These are phyloP conservation scores for Phlebiopsis gigantea DNA, from an alignment of 768 basidiomycete genomes.

Conservation along the genomic window DNA sequence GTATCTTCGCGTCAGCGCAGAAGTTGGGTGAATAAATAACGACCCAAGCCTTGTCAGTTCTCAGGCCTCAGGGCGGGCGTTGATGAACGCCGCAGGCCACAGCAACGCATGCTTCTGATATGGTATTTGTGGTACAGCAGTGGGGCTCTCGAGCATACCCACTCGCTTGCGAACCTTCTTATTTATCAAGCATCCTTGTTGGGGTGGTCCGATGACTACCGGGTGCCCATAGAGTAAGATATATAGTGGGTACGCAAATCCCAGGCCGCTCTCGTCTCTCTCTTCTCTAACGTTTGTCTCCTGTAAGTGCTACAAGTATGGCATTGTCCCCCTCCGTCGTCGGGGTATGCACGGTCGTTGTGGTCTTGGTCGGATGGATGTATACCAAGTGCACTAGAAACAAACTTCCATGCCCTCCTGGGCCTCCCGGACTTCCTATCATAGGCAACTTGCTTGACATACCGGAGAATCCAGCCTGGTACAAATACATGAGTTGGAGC, in stretches of 20 bases:
- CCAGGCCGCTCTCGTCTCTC: no score
- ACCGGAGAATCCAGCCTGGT: background rate
- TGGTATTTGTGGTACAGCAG: background rate
- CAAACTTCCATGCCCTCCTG: constrained; percentile 13
- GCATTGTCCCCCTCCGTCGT: background rate
- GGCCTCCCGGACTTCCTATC: constrained; percentile 10
- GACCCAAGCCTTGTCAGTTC: background rate
- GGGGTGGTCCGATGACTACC: background rate
- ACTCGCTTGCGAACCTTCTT: no score
- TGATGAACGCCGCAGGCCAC: background rate
- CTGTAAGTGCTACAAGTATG: no score
- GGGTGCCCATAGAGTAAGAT: background rate
- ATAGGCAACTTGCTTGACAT: constrained; percentile 1
- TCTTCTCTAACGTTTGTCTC: no score
- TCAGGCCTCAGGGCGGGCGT: background rate
- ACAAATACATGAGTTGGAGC: background rate
- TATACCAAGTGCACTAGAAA: background rate
- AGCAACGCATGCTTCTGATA: background rate
- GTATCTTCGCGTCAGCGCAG: background rate
- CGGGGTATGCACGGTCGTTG: background rate
- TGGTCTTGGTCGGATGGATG: background rate
- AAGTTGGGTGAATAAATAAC: background rate
- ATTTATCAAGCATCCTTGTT: background rate
- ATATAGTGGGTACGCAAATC: no score
- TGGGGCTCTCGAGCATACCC: no score